Evolutionary conservation across 2,329 filamentous ascomycete species (phyloP).

Genomic region (Samsoniella hepiali): DNA sequence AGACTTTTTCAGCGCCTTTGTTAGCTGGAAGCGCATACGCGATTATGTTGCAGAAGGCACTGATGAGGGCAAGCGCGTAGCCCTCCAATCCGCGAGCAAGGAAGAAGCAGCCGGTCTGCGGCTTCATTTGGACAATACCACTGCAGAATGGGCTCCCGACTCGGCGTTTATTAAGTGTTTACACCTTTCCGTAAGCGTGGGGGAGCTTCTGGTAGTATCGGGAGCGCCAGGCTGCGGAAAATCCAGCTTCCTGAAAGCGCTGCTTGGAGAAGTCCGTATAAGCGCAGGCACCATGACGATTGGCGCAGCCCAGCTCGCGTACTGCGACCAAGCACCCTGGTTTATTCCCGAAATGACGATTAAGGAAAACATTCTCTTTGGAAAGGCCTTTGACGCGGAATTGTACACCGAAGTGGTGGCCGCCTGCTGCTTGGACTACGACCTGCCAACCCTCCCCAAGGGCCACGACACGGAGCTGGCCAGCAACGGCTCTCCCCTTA

Average conservation of each 20-base stretch:
- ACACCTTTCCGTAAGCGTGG: neutral
- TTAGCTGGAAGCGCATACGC: conserved; percentile 1
- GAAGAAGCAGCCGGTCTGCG: neutral
- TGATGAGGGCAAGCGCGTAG: too few species aligned
- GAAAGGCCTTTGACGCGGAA: neutral
- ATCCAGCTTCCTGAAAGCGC: neutral
- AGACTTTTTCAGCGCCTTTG: neutral
- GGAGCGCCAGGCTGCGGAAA: neutral
- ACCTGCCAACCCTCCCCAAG: neutral
- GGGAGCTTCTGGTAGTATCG: neutral
- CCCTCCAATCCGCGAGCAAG: neutral
- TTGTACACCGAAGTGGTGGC: neutral
- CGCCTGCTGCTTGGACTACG: conserved; percentile 1
- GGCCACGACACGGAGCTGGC: neutral
- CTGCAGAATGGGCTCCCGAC: neutral
- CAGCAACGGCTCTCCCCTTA: conserved; percentile 2
- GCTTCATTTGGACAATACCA: neutral
- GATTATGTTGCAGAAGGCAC: neutral
- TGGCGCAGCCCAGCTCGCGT: neutral
- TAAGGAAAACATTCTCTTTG: conserved; percentile 5
- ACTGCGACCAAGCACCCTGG: neutral
- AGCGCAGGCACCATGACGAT: neutral
- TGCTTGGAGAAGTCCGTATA: neutral
- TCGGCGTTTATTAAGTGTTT: neutral
- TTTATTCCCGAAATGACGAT: neutral